Conservation (phyloP, 192 early-diverging fungal genomes). For the Coemansia erecta region DNA sequence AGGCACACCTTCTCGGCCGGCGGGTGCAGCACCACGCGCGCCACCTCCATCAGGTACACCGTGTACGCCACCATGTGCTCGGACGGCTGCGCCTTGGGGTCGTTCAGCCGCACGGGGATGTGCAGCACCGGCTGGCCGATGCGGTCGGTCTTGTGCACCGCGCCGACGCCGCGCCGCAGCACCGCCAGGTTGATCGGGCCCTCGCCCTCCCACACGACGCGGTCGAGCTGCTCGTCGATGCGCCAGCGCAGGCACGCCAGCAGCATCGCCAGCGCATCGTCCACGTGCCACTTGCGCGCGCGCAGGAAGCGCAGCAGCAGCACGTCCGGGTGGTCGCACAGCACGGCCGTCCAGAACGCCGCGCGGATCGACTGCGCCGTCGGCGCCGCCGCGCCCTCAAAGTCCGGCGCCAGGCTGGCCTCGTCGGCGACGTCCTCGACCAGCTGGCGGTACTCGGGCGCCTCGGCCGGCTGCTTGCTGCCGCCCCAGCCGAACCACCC, state of each 20-base stretch:
- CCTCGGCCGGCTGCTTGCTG: conserved; percentile 12
- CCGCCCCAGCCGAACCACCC: conserved; percentile 42
- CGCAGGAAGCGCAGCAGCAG: conserved; percentile 79
- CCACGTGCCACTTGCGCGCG: conserved; percentile 85
- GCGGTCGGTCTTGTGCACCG: conserved; percentile 53
- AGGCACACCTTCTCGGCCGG: conserved; percentile 64
- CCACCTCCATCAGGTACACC: conserved; percentile 61
- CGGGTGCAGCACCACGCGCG: conserved; percentile 54
- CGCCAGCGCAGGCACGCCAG: conserved; percentile 74
- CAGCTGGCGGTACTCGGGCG: conserved; percentile 21
- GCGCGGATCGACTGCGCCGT: conserved; percentile 45
- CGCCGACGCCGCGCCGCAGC: conserved; percentile 56
- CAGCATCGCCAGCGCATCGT: conserved; percentile 72
- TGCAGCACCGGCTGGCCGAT: conserved; percentile 58
- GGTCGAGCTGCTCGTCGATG: conserved; percentile 56
- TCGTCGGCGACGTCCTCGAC: conserved; percentile 24
- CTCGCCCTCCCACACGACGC: conserved; percentile 60
- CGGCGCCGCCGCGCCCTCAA: neutral
- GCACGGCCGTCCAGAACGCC: conserved; percentile 63
- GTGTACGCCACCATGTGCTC: conserved; percentile 66
- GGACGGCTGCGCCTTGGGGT: conserved; percentile 56
- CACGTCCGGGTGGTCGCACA: conserved; percentile 68
- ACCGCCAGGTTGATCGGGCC: conserved; percentile 49
- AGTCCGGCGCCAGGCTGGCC: conserved; percentile 21
- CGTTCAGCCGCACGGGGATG: conserved; percentile 56